Percentiles rank a stretch among this genome's conserved stretches.
These are phyloP conservation scores for Colletotrichum sp. DNA, from an alignment of 2,329 filamentous ascomycete genomes.

Conservation along the genomic window DNA sequence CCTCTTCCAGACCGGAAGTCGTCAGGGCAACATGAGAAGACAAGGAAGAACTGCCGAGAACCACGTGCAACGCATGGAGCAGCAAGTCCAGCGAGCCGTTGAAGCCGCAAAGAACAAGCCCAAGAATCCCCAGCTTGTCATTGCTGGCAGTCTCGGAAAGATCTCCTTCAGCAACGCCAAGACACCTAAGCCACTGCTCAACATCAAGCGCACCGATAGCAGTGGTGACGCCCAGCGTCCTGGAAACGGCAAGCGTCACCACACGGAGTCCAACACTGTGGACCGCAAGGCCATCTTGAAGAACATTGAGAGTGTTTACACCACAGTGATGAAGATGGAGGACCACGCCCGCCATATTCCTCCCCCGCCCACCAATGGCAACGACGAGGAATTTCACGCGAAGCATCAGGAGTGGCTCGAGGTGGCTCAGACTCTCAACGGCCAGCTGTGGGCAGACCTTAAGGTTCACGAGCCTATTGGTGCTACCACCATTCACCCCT, in stretches of 20 bases:
- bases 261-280: conserved; percentile 50
- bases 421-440: conserved; percentile 73
- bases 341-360: conserved; percentile 87
- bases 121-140: conserved; percentile 96
- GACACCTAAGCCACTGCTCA: conserved; percentile 92
- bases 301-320: conserved; percentile 89
- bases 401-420: conserved; percentile 82
- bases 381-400: conserved; percentile 72
- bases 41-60: conserved; percentile 89
- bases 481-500: conserved; percentile 80
- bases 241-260: conserved; percentile 47
- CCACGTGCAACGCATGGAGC: conserved; percentile 98
- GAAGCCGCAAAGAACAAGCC: conserved; percentile 97
- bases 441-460: conserved; percentile 82
- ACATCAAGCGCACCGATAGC: conserved; percentile 87
- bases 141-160: conserved; percentile 95
- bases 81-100: conserved; percentile 96
- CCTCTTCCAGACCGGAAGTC: conserved; percentile 89
- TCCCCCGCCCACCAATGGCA: conserved; percentile 62
- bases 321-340: conserved; percentile 89
- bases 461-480: conserved; percentile 94
- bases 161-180: conserved; percentile 99
- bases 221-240: conserved; percentile 62
- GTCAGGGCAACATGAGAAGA: conserved; percentile 75
- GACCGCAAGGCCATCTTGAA: conserved; percentile 84